Base-by-base conservation (phyloP, 306 rosid genomes). In the Ziziphus jujuba region DNA sequence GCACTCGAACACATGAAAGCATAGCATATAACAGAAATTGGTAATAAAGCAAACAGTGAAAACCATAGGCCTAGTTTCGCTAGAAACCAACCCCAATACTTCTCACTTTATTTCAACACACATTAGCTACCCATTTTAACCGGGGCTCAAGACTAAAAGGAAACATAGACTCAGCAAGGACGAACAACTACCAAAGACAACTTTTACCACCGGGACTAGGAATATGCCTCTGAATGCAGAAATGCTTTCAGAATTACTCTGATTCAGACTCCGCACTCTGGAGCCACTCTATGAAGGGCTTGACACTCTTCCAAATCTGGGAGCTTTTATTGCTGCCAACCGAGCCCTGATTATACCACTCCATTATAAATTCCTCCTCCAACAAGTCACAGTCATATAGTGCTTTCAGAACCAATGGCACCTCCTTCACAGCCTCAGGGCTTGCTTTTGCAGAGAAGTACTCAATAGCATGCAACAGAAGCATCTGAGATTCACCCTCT, bases 271-370 rank as follows among this genome's bases (percentile, higher is more conserved):
- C 92, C 0, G 92, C 92, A 31, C 71, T 87, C 76, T 84, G 84
- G 28, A 87, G 89, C 92, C 92, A 87, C 28, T 81, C 87, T 0
- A 87, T 80, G 69, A 87, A 84, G 2, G 92, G 92, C 59, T 72
- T 77, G 20, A 77, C 40, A 7, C 55, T 69, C 65, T 81, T 87
- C 87, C 89, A 87, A 8, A 84, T 63, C 9, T 19, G 82, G 9
- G 84, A 73, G 55, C 66, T 58, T 16, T 79, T 74, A 17, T 65
- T 79, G 33, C 35, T 68, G 20, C 89, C 85, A 8, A 14, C 54
- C 20, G 63, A 3, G 6, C 92, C 92, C 59, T 65, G 65, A 62
- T 69, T 67, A 69, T 79, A 87, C 92, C 89, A 84, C 51, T 79
- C 60, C 23, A 87, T 9, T 5, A 87, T 69, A 43, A 21, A 48